Evolutionary conservation across 2,329 filamentous ascomycete genomes (phyloP).

Genomic region (Fusarium subtropicale): DNA sequence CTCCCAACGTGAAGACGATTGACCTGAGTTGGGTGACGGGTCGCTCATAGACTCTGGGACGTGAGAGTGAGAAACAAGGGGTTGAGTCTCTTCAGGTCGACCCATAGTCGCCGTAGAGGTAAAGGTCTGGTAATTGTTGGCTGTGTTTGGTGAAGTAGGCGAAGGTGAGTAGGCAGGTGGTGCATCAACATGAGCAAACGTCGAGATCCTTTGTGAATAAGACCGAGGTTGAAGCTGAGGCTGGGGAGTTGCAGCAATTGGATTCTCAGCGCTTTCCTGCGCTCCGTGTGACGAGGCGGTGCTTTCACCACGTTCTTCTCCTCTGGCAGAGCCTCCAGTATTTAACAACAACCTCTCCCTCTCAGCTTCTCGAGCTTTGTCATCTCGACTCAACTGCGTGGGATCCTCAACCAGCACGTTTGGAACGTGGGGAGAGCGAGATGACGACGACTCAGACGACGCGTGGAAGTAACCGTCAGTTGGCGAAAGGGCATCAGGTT

Average conservation of each 20-base stretch:
- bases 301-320: neutral
- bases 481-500: conserved; percentile 58
- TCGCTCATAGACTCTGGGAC: conserved; percentile 62
- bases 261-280: neutral
- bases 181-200: conserved; percentile 53
- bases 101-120: conserved; percentile 55
- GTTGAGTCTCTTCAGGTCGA: conserved; percentile 55
- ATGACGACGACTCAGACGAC: conserved; percentile 49
- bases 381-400: conserved; percentile 54
- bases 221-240: neutral
- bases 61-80: conserved; percentile 53
- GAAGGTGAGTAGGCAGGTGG: conserved; percentile 65
- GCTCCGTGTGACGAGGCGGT: neutral
- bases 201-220: conserved; percentile 16
- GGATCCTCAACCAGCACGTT: conserved; percentile 63
- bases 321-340: conserved; percentile 20
- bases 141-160: conserved; percentile 49
- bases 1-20: conserved; percentile 46
- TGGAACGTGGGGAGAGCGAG: conserved; percentile 56
- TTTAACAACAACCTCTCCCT: conserved; percentile 54
- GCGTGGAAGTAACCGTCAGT: conserved; percentile 65
- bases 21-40: conserved; percentile 42
- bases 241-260: conserved; percentile 7
- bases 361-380: conserved; percentile 59
- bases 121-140: conserved; percentile 60